Percentiles rank a stretch among this genome's conserved stretches.
phyloP scores from a whole-genome alignment of 2,329 filamentous ascomycete species.

The Elsinoe necatrix region DNA sequence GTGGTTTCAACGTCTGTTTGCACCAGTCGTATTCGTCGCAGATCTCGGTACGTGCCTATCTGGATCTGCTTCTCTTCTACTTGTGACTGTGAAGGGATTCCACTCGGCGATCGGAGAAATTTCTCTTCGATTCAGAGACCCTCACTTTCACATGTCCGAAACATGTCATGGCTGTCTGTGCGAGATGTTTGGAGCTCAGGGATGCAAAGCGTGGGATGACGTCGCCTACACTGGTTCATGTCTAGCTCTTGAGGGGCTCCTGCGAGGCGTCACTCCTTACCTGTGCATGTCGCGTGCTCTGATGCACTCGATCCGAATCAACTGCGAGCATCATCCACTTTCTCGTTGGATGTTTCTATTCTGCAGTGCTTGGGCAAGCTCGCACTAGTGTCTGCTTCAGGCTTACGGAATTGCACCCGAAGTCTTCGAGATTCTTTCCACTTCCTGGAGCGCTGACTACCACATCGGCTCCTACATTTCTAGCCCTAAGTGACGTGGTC shows the following conservation, averaged over 20 bases:
- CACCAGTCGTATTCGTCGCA: slow-evolving; percentile 1
- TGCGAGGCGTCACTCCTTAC: neutral
- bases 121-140: neutral
- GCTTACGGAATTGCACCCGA: no score
- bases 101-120: slow-evolving; percentile 7
- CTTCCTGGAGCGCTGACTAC: neutral
- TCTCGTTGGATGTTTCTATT: no score
- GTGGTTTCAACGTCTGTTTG: neutral
- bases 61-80: neutral
- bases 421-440: neutral
- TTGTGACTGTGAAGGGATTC: neutral
- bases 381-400: no score
- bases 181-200: slow-evolving; percentile 4
- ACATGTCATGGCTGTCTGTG: slow-evolving; percentile 8
- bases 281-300: neutral
- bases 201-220: neutral
- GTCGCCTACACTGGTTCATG: neutral
- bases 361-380: neutral
- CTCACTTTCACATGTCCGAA: slow-evolving; percentile 2
- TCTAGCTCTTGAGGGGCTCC: neutral
- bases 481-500: neutral
- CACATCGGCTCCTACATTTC: no score
- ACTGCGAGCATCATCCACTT: neutral
- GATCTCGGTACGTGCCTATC: slow-evolving; percentile 14
- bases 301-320: neutral